Base-by-base conservation (phyloP, 305 asterid species). In the Fraxinus greggii region DNA sequence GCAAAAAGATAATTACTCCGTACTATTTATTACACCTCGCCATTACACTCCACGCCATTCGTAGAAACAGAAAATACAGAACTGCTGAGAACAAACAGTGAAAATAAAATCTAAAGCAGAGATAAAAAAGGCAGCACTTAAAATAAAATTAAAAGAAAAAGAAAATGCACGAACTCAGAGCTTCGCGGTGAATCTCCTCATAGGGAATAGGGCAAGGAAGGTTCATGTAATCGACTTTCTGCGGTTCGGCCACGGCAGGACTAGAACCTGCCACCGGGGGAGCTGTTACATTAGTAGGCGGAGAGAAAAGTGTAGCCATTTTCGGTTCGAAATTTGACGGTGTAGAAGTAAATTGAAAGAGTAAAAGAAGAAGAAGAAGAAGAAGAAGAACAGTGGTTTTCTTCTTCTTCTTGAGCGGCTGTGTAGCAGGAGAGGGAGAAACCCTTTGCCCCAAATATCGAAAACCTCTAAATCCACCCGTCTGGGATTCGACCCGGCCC, bases 121-220 rank as follows among this genome's bases (percentile, higher is more conserved):
- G 36, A 75, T 72, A 15, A 26, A 61, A 51, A 54, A 54, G 6
- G 35, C 21, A 12, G 67, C 29, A 13, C 28, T 40, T 0, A 42
- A 28, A 78, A 9, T 54, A 5, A 54, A 54, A 35, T 15, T 8
- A 35, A 21, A 36, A 21, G 2, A 19, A 21, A 56, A 12, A 31
- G 1, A 28, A 40, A 80, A 82, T 82, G 45, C 83, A 91, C 92
- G 83, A 84, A 95, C 99, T 94, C 89, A 92, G 86, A 85, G 97
- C 93, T 90, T 95, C 99, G 38, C 99, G 99, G 83, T 95, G 98
- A 81, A 95, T 94, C 83, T 95, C 99, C 85, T 95, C 99, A 74
- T 94, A 92, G 10, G 98, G 95, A 78, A 95, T 90, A 76, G 99
- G 99, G 80, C 97, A 95, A 79, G 99, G 99, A 56, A 94, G 92